Percentiles rank a stretch among this genome's conserved stretches.
phyloP scores from a whole-genome alignment of 2,329 filamentous ascomycete genomes.

The Clonostachys solani region DNA sequence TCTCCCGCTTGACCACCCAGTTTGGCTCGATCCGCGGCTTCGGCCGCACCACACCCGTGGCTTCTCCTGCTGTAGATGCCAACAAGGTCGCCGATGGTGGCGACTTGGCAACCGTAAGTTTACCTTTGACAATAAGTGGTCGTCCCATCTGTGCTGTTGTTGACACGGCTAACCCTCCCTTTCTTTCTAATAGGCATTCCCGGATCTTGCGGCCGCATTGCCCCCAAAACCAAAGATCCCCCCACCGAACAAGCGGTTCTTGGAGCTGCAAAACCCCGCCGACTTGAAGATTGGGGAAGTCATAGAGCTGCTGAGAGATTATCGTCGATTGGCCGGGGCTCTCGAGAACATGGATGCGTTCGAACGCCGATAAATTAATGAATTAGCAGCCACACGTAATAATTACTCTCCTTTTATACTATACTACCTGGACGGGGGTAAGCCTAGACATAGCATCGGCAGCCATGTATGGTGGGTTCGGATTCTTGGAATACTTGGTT shows the following conservation, averaged over 20 bases:
- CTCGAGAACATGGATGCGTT: constrained; percentile 61
- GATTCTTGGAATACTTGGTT: no score
- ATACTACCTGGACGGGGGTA: no score
- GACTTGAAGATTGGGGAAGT: constrained; percentile 74
- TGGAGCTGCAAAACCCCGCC: constrained; percentile 65
- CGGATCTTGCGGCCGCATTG: constrained; percentile 50
- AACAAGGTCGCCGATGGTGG: constrained; percentile 42
- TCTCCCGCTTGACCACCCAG: constrained; percentile 65
- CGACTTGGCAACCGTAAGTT: constrained; percentile 52
- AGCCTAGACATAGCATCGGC: no score
- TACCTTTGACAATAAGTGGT: neutral
- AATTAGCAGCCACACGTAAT: no score
- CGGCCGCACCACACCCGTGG: constrained; percentile 44
- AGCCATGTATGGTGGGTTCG: no score
- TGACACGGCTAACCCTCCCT: constrained; percentile 2
- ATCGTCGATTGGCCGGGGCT: constrained; percentile 64
- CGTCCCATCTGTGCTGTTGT: neutral
- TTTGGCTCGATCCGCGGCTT: constrained; percentile 75
- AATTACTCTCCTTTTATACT: no score
- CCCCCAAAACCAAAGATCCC: constrained; percentile 56
- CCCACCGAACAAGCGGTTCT: constrained; percentile 68
- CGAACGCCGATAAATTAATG: constrained; percentile 22
- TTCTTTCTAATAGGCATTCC: constrained; percentile 44
- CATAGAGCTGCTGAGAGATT: constrained; percentile 67
- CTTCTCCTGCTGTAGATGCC: constrained; percentile 22